Evolutionary conservation across 345 rosid species (phyloP), one percentile per base, ranked within the genome.

Genomic region (Syzygium aqueum): DNA sequence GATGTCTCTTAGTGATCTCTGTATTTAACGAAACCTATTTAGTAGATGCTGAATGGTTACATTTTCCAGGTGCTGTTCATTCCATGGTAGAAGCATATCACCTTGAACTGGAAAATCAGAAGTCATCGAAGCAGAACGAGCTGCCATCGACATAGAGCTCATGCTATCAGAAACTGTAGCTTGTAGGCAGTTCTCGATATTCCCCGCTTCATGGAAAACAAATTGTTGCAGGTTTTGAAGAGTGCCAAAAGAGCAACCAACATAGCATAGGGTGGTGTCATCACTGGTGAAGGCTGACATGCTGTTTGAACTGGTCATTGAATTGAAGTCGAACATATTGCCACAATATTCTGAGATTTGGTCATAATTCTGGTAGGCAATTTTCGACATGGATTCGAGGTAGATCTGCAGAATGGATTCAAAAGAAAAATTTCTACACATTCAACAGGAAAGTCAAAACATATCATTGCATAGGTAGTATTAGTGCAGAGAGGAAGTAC

Each of bases 241-340:
- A 12, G 77, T 13, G 77, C 33, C 8, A 56, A 56, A 25, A 30
- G 16, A 63, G 33, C 4, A 19, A 54, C 59, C 25, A 51, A 13
- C 53, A 51, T 51, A 13, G 53, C 53, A 51, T 14, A 14, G 15
- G 16, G 53, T 51, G 53, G 53, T 51, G 53, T 51, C 3, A 51
- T 51, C 6, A 14, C 53, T 51, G 53, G 53, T 14, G 53, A 51
- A 12, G 53, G 17, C 53, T 4, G 53, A 51, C 16, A 51, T 14
- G 53, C 17, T 12, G 15, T 51, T 51, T 51, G 53, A 51, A 13
- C 53, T 51, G 53, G 53, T 51, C 53, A 51, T 51, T 57, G 7
- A 2, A 5, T 57, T n/a, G 3, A 57, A n/a, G 15, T 57, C 3
- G 65, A 3, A n/a, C 8, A 63, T 16, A 30, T 0, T 0, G 5